A percentile compares a stretch with the other conserved stretches of the same genome.
These are phyloP conservation scores for Leccinum pellstonianum DNA, from an alignment of 768 basidiomycete genomes.

Conservation along the genomic window DNA sequence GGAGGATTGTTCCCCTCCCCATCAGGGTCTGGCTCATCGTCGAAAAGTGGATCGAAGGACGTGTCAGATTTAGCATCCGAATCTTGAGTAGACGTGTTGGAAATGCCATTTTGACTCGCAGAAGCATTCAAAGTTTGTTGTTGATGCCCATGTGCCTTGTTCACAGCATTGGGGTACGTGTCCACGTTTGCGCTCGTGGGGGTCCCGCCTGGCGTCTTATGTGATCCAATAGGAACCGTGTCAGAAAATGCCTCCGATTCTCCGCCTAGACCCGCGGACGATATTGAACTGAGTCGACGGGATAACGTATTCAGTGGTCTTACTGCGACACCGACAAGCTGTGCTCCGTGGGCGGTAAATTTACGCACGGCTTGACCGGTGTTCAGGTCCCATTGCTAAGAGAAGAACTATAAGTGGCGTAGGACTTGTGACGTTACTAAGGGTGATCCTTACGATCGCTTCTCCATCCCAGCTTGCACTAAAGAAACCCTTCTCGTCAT, in stretches of 20 bases:
- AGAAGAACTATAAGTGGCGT: slow-evolving; percentile 9
- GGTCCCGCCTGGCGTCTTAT: slow-evolving; percentile 14
- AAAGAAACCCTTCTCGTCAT: slow-evolving; percentile 82
- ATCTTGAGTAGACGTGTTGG: slow-evolving; percentile 32
- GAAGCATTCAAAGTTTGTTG: slow-evolving; percentile 19
- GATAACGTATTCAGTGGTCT: slow-evolving; percentile 55
- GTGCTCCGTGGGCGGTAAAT: slow-evolving; percentile 80
- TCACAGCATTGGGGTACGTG: slow-evolving; percentile 16
- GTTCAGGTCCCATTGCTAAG: slow-evolving; percentile 97
- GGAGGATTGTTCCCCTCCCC: slow-evolving; percentile 37
- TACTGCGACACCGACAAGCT: slow-evolving; percentile 78
- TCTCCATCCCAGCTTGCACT: slow-evolving; percentile 96
- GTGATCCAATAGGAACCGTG: slow-evolving; percentile 5
- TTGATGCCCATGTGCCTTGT: slow-evolving; percentile 17
- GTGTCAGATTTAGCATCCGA: slow-evolving; percentile 73
- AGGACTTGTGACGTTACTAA: background rate
- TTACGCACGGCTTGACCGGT: slow-evolving; percentile 76
- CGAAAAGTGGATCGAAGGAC: slow-evolving; percentile 88
- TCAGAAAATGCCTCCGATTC: slow-evolving; percentile 21
- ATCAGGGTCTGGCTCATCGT: slow-evolving; percentile 72
- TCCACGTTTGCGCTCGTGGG: slow-evolving; percentile 26
- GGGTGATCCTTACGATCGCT: slow-evolving; percentile 59
- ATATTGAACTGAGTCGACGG: slow-evolving; percentile 27
- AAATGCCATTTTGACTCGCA: slow-evolving; percentile 25
- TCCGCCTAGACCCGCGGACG: slow-evolving; percentile 27